Percentiles rank a stretch among this genome's conserved stretches.
These are phyloP conservation scores for Trapa incisa DNA, from an alignment of 345 rosid genomes.

Conservation along the genomic window DNA sequence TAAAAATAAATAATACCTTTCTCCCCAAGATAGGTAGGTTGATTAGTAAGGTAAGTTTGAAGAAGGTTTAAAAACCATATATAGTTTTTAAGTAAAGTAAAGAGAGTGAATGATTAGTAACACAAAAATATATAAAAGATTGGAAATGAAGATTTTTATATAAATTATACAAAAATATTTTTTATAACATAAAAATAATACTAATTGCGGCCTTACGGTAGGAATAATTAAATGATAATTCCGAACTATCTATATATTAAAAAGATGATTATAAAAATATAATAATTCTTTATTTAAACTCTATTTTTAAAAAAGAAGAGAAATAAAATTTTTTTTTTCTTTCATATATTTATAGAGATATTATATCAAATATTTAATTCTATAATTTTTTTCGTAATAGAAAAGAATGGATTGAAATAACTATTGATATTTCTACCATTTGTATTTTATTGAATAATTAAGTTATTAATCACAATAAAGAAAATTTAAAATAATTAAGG, in stretches of 20 bases:
- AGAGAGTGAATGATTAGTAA: too few relatives aligned
- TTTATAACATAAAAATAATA: too few relatives aligned
- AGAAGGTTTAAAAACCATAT: background rate
- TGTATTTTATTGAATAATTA: background rate
- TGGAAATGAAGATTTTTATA: too few relatives aligned
- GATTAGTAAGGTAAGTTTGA: background rate
- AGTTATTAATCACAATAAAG: background rate
- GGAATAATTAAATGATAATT: too few relatives aligned
- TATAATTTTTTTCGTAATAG: background rate
- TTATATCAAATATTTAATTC: too few relatives aligned
- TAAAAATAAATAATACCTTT: background rate
- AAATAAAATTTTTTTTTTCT: background rate
- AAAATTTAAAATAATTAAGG: background rate
- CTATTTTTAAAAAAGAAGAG: background rate
- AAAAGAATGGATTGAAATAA: background rate
- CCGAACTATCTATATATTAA: too few relatives aligned
- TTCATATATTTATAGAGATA: background rate
- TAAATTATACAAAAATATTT: too few relatives aligned
- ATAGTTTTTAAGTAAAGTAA: too few relatives aligned
- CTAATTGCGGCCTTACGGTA: too few relatives aligned
- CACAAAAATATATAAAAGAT: too few relatives aligned
- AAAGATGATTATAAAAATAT: background rate
- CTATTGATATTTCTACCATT: background rate
- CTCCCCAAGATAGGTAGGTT: background rate
- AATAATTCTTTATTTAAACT: background rate